Evolutionary conservation across 345 rosid species (phyloP).

Genomic region (Streptanthus diversifolius): DNA sequence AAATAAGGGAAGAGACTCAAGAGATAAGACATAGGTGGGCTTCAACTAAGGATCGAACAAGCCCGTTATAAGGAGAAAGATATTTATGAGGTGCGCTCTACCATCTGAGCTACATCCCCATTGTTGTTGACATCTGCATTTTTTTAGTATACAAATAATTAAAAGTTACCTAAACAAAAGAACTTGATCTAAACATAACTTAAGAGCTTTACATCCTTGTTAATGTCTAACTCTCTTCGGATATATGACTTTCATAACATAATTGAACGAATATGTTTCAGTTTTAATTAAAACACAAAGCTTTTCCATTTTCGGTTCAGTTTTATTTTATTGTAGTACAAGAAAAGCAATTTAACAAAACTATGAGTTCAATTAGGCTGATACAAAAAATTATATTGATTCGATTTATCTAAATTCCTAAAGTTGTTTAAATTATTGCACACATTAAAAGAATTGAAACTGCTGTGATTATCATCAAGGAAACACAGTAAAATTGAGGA

Average conservation of each 20-base stretch:
- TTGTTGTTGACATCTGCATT: background rate
- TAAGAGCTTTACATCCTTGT: background rate
- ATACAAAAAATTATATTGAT: too few species aligned
- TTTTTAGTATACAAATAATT: too few species aligned
- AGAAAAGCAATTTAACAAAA: background rate
- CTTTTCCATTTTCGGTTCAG: background rate
- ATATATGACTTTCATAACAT: background rate
- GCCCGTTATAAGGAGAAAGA: background rate
- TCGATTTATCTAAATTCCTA: background rate
- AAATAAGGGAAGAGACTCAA: too few species aligned
- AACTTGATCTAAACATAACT: background rate
- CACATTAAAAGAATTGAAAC: background rate
- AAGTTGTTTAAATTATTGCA: background rate
- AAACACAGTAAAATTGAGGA: background rate
- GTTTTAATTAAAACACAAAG: background rate
- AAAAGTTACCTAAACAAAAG: background rate
- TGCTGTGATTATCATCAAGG: background rate
- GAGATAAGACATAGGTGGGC: too few species aligned
- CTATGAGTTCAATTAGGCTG: background rate
- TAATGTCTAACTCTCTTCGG: background rate
- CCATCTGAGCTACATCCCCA: slow-evolving; percentile 42
- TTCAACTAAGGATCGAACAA: background rate
- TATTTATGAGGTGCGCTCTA: slow-evolving; percentile 40
- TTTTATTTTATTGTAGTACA: background rate
- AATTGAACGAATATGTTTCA: background rate